Evolutionary conservation across 306 rosid species (phyloP).

Genomic region (Castanospermum australe): DNA sequence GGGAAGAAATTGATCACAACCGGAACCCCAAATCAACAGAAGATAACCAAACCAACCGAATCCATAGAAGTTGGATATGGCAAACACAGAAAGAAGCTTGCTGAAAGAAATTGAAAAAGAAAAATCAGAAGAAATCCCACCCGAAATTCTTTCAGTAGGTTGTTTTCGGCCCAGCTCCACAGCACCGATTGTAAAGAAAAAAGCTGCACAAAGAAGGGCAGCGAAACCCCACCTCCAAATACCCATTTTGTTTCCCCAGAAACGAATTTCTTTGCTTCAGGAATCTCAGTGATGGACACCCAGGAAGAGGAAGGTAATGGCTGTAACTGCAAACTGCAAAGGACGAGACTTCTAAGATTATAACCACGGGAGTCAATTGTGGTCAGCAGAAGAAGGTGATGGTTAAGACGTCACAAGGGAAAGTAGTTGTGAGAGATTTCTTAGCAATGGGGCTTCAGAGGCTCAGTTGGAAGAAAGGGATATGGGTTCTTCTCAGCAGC

Average conservation of each 20-base stretch:
- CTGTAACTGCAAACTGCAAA: neutral
- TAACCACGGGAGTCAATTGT: slow-evolving; percentile 26
- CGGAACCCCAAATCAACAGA: slow-evolving; percentile 5
- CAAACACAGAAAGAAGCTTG: neutral
- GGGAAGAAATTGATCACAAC: neutral
- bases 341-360: neutral
- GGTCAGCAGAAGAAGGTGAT: slow-evolving; percentile 21
- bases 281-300: neutral
- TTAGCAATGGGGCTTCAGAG: slow-evolving; percentile 22
- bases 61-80: neutral
- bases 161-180: slow-evolving; percentile 51
- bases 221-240: slow-evolving; percentile 39
- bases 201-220: slow-evolving; percentile 51
- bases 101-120: neutral
- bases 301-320: neutral
- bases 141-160: slow-evolving; percentile 90
- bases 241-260: slow-evolving; percentile 41
- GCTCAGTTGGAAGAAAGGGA: slow-evolving; percentile 14
- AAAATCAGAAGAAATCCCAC: slow-evolving; percentile 30
- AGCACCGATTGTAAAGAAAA: slow-evolving; percentile 44
- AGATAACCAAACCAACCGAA: neutral
- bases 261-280: neutral
- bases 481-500: slow-evolving; percentile 23
- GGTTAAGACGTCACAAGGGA: slow-evolving; percentile 39
- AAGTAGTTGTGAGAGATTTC: slow-evolving; percentile 46